These are phyloP conservation scores for Prunus armeniaca DNA, from an alignment of 306 rosid species.

Conservation along the genomic window DNA sequence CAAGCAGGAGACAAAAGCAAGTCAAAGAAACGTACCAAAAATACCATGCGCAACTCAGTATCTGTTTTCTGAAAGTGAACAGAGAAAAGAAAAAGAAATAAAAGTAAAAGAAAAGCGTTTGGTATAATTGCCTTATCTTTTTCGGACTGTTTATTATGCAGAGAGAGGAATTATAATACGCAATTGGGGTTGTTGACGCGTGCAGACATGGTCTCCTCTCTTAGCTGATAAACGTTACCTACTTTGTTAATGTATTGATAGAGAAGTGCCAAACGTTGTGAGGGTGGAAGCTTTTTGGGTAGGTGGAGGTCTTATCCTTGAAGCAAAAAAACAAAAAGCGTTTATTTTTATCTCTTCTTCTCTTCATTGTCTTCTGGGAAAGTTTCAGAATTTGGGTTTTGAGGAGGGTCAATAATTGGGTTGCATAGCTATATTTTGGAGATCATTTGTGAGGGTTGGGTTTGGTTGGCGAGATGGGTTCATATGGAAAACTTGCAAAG, in stretches of 20 bases:
- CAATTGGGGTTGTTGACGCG: slow-evolving; percentile 4
- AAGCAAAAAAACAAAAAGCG: neutral
- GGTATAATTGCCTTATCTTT: neutral
- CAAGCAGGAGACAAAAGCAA: neutral
- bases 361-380: neutral
- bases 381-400: slow-evolving; percentile 22
- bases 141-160: neutral
- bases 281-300: slow-evolving; percentile 9
- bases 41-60: neutral
- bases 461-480: slow-evolving; percentile 45
- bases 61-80: neutral
- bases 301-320: slow-evolving; percentile 17
- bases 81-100: neutral
- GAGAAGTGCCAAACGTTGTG: neutral
- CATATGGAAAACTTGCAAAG: slow-evolving; percentile 45
- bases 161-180: neutral
- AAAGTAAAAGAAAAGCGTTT: neutral
- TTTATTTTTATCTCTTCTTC: neutral
- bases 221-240: neutral
- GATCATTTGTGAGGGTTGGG: slow-evolving; percentile 8
- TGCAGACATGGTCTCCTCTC: neutral
- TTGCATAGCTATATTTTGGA: neutral
- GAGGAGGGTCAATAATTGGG: slow-evolving; percentile 8
- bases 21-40: slow-evolving; percentile 8
- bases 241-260: neutral